Evolutionary conservation across 768 basidiomycete species (phyloP), one percentile per base, ranked within the genome.

Genomic region (Krasilnikovozyma curviuscula): DNA sequence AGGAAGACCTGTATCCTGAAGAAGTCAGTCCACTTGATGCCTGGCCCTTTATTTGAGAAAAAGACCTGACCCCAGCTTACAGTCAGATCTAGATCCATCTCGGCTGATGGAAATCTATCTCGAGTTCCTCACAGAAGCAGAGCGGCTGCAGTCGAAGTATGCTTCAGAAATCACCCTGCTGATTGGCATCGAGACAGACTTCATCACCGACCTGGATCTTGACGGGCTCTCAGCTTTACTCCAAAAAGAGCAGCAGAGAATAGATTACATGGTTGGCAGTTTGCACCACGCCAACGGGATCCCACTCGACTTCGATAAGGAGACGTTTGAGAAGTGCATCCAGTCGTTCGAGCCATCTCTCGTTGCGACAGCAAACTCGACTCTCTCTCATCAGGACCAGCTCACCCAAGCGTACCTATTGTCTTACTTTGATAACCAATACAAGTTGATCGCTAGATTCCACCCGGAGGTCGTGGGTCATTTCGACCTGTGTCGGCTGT

Each of bases 351-450:
- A 3, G 28, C 13, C 14, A 12, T 5, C 37, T 7, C 29, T 45
- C 38, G 42, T 25, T 0, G 14, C 23, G n/a, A 37, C 35, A 10
- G 10, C 23, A n/a, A 37, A 37, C 35, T n/a, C n/a, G n/a, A n/a
- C n/a, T n/a, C n/a, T n/a, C n/a, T n/a, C n/a, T 40, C 35, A 33
- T 37, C 18, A 47, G 33, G 5, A 21, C 40, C 8, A 50, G 10
- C 60, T 65, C 44, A 57, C 68, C 39, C 28, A 65, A 12, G 62
- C 70, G 10, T n/a, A n/a, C n/a, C n/a, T n/a, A n/a, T n/a, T n/a
- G n/a, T n/a, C n/a, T n/a, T 98, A 95, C 67, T 79, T 97, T 53
- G 86, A 95, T 59, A 74, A 77, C 9, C 93, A 98, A 56, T 76
- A 73, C 63, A 68, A 72, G 35, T 65, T 98, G 39, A 54, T 97